Percentiles rank a stretch among this genome's conserved stretches.
Conservation (phyloP, 345 rosid genomes). For the Eucalyptus globulus region DNA sequence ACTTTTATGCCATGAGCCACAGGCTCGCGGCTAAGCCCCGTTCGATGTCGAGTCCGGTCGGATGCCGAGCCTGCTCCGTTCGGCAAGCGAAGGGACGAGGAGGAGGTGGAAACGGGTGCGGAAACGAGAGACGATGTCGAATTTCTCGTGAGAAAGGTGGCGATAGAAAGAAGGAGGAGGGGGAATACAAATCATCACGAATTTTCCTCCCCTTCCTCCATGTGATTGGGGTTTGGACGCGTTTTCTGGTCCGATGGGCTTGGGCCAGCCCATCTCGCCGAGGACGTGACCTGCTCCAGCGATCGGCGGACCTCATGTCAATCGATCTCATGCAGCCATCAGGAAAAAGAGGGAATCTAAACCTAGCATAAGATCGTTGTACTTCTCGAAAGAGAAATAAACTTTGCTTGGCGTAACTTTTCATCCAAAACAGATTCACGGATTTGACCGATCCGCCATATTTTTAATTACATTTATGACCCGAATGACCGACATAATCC, state of each 20-base stretch:
- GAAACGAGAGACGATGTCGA: background rate
- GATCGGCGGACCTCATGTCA: background rate
- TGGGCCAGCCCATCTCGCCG: background rate
- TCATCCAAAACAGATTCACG: background rate
- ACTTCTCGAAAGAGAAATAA: background rate
- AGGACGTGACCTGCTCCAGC: background rate
- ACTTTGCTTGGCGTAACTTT: background rate
- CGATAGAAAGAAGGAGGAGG: accelerated
- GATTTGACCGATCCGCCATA: background rate
- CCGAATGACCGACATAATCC: background rate
- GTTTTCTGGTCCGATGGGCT: background rate
- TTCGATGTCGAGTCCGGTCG: background rate
- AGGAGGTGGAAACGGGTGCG: background rate
- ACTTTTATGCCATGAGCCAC: background rate
- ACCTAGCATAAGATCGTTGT: background rate
- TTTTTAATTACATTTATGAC: background rate
- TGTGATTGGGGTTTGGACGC: background rate
- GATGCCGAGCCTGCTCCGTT: background rate
- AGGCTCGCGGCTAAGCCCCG: background rate
- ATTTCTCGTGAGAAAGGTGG: background rate
- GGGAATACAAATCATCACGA: background rate
- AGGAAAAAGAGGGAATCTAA: background rate
- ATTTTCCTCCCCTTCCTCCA: background rate
- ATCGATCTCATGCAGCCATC: background rate
- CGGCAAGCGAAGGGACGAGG: background rate